Conservation (phyloP, 768 basidiomycete species). For the Tulasnella sp. region DNA sequence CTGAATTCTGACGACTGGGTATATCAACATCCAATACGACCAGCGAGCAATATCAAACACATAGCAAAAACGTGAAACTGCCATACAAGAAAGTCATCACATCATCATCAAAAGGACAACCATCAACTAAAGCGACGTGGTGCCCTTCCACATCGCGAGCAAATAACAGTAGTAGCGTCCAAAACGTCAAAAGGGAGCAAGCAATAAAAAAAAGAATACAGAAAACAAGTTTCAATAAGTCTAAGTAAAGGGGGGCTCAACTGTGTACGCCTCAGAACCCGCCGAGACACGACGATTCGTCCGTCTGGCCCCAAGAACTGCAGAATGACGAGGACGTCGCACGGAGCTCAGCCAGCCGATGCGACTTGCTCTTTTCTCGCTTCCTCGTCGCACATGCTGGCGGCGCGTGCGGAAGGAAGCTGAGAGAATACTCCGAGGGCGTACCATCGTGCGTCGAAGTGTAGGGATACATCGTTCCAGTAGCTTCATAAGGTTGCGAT, state of each 20-base stretch:
- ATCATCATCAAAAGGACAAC: too few species aligned
- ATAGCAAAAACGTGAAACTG: too few species aligned
- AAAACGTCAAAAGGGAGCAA: neutral
- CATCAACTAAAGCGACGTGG: too few species aligned
- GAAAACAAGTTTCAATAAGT: neutral
- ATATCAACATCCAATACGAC: too few species aligned
- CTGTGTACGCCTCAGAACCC: neutral
- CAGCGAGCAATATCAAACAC: too few species aligned
- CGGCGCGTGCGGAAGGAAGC: conserved; percentile 10
- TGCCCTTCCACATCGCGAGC: too few species aligned
- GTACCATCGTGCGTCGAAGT: neutral
- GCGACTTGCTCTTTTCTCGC: conserved; percentile 4
- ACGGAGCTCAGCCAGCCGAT: neutral
- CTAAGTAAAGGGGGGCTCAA: neutral
- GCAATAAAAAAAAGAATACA: neutral
- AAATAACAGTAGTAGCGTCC: neutral
- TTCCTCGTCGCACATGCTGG: conserved; percentile 7
- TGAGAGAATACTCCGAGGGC: conserved; percentile 11
- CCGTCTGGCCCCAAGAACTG: conserved; percentile 3
- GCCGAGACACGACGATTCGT: conserved; percentile 15
- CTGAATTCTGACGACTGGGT: too few species aligned
- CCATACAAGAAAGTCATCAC: too few species aligned
- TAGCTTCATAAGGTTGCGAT: neutral
- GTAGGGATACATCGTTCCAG: neutral
- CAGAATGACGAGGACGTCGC: neutral